A percentile compares a stretch with the other conserved stretches of the same genome.
Conservation (phyloP, 371 early-diverging fungal species). For the Synchytrium microbalum region DNA sequence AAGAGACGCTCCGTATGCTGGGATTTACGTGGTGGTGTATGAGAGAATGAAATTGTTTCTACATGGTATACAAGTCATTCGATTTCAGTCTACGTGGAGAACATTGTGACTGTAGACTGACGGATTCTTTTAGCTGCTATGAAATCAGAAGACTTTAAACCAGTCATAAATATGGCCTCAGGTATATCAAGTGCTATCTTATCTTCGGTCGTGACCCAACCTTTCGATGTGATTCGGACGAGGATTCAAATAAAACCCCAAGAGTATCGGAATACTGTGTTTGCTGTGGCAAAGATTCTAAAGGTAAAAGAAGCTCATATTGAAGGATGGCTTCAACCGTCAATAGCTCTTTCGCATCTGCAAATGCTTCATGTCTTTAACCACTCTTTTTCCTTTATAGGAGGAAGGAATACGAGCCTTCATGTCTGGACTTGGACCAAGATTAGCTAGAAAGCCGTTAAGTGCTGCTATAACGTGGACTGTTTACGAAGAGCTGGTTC, state of each 20-base stretch:
- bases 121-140: background rate
- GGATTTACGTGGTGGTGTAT: conserved; percentile 89
- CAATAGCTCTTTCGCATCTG: background rate
- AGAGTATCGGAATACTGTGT: conserved; percentile 54
- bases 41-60: conserved; percentile 44
- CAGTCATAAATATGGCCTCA: conserved; percentile 23
- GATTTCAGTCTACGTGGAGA: background rate
- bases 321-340: background rate
- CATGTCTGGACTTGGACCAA: conserved; percentile 77
- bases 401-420: conserved; percentile 69
- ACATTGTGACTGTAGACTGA: background rate
- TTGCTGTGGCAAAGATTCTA: conserved; percentile 56
- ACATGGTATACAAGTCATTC: background rate
- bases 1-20: conserved; percentile 92
- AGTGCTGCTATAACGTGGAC: conserved; percentile 91
- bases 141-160: conserved; percentile 1
- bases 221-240: conserved; percentile 85
- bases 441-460: conserved; percentile 77
- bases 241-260: conserved; percentile 82
- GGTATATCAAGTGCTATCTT: conserved; percentile 64
- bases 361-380: background rate
- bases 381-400: conserved; percentile 18
- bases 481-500: conserved; percentile 68
- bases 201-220: conserved; percentile 81
- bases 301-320: conserved; percentile 31